phyloP scores from a whole-genome alignment of 1,284 basidiomycete genomes.

The Microbotryum violaceum region DNA sequence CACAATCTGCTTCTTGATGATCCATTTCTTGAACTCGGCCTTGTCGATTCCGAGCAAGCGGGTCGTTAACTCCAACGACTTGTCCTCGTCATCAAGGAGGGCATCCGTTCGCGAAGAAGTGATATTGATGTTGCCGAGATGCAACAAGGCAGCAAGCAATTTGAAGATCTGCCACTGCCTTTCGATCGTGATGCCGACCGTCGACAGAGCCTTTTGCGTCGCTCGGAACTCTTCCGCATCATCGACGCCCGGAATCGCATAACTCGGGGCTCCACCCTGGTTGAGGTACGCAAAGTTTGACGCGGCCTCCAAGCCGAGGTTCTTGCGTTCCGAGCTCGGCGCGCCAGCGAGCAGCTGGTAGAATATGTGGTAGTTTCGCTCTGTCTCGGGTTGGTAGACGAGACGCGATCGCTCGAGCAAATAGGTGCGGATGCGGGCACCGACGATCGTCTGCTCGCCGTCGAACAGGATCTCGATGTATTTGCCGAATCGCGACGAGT shows the following conservation, averaged over 20 bases:
- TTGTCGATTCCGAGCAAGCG: constrained; percentile 82
- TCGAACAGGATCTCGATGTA: constrained; percentile 99
- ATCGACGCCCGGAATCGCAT: constrained; percentile 77
- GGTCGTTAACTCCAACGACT: constrained; percentile 71
- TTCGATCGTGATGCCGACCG: constrained; percentile 93
- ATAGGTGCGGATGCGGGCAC: constrained; percentile 95
- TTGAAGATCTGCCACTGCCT: constrained; percentile 98
- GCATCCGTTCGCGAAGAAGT: constrained; percentile 74
- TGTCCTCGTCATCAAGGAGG: constrained; percentile 73
- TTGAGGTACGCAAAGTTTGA: constrained; percentile 83
- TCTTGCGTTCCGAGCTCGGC: constrained; percentile 88
- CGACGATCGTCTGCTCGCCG: constrained; percentile 88
- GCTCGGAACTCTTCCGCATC: constrained; percentile 89
- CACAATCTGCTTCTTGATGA: constrained; percentile 91
- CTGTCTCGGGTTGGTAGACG: constrained; percentile 92
- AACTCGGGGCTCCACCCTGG: constrained; percentile 84
- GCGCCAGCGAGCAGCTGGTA: constrained; percentile 98
- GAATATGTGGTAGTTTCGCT: constrained; percentile 99
- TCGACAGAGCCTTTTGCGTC: constrained; percentile 90
- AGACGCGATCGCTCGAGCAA: constrained; percentile 93
- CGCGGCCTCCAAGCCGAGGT: constrained; percentile 81
- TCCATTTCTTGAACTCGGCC: constrained; percentile 98
- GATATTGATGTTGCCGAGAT: constrained; percentile 93
- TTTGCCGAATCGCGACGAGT: constrained; percentile 97
- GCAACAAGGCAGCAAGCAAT: constrained; percentile 82